phyloP scores from a whole-genome alignment of 1,284 basidiomycete species.

The Erythrobasidium hasegawianum region DNA sequence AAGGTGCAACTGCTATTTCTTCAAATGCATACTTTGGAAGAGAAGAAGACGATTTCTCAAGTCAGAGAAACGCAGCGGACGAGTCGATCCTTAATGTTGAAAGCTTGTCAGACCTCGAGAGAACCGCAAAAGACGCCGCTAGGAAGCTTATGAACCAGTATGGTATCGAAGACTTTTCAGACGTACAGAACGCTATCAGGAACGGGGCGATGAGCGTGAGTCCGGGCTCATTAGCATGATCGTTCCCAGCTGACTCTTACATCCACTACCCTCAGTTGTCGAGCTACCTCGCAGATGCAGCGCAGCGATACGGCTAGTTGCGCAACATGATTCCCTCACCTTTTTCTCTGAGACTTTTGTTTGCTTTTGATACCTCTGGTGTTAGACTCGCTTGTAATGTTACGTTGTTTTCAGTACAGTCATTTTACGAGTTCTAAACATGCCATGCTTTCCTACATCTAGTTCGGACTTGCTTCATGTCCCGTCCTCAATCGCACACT shows the following conservation, averaged over 20 bases:
- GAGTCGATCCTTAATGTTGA: slow-evolving; percentile 51
- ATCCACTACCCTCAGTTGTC: neutral
- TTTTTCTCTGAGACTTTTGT: no score
- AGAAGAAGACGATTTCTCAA: slow-evolving; percentile 69
- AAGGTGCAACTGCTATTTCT: slow-evolving; percentile 88
- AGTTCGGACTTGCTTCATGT: no score
- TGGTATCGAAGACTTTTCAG: slow-evolving; percentile 85
- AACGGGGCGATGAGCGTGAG: slow-evolving; percentile 78
- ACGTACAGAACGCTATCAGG: slow-evolving; percentile 75
- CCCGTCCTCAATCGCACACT: no score
- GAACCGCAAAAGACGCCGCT: slow-evolving; percentile 74
- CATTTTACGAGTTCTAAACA: no score
- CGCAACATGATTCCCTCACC: neutral
- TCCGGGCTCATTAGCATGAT: slow-evolving; percentile 30
- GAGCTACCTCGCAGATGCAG: neutral
- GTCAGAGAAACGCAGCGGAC: slow-evolving; percentile 50
- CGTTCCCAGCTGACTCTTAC: neutral
- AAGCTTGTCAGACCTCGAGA: slow-evolving; percentile 61
- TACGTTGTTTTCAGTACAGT: no score
- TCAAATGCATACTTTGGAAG: slow-evolving; percentile 93
- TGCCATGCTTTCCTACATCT: no score
- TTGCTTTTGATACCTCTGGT: no score
- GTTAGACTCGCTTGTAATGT: no score
- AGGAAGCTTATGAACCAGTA: slow-evolving; percentile 60
- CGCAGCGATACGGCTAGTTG: neutral